Percentiles rank a stretch among this genome's conserved stretches.
phyloP scores from a whole-genome alignment of 1,284 basidiomycete genomes.

The Apiotrichum siamense region DNA sequence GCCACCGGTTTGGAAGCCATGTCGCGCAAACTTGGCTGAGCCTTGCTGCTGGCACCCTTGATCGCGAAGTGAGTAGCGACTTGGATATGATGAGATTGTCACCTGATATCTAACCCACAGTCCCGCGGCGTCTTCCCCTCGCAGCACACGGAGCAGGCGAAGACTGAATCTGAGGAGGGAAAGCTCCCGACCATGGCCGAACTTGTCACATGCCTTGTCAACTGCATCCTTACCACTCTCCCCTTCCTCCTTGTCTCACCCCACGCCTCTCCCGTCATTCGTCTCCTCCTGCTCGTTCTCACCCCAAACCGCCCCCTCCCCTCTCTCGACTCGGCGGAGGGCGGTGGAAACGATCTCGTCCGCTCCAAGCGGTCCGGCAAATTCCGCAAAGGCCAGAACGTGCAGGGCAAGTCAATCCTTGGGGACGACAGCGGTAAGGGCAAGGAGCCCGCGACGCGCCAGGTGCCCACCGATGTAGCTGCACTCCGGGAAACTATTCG shows the following conservation, averaged over 20 bases:
- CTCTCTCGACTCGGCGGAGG: slow-evolving; percentile 49
- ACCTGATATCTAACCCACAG: slow-evolving; percentile 46
- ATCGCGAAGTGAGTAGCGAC: slow-evolving; percentile 62
- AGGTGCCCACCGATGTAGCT: slow-evolving; percentile 18
- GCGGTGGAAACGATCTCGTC: slow-evolving; percentile 27
- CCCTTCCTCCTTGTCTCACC: slow-evolving; percentile 66
- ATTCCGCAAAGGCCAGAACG: slow-evolving; percentile 43
- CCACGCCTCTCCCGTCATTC: slow-evolving; percentile 80
- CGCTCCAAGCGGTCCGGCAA: slow-evolving; percentile 44
- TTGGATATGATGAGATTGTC: background rate
- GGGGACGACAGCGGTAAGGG: slow-evolving; percentile 35
- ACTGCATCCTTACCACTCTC: slow-evolving; percentile 52
- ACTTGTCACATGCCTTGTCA: slow-evolving; percentile 21
- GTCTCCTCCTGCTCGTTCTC: slow-evolving; percentile 68
- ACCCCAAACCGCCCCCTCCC: slow-evolving; percentile 48
- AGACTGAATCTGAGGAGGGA: slow-evolving; percentile 44
- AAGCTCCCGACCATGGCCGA: slow-evolving; percentile 65
- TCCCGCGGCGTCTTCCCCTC: slow-evolving; percentile 58
- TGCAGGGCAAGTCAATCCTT: slow-evolving; percentile 45
- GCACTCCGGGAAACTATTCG: slow-evolving; percentile 48
- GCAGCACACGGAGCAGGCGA: slow-evolving; percentile 49
- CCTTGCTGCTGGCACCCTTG: slow-evolving; percentile 65
- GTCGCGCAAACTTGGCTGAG: slow-evolving; percentile 81
- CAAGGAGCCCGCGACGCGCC: slow-evolving; percentile 31
- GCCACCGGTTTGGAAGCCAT: slow-evolving; percentile 84